phyloP scores from a whole-genome alignment of 1,284 basidiomycete species.

The Meripilus lineatus region DNA sequence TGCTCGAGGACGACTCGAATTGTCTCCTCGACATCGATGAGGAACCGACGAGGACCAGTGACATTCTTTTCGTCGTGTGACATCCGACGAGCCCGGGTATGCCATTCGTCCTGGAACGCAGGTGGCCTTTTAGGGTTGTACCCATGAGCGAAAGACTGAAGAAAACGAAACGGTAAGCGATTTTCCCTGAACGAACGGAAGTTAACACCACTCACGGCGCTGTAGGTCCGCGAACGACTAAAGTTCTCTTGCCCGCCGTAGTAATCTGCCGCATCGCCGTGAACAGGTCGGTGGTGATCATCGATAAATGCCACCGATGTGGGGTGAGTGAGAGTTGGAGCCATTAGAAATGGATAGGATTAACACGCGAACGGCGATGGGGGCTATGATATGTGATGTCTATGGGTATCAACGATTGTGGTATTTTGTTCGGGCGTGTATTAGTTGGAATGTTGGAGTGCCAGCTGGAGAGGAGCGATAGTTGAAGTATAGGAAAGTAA shows the following conservation, averaged over 20 bases:
- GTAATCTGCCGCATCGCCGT: slow-evolving; percentile 76
- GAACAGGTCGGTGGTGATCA: slow-evolving; percentile 49
- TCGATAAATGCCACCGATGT: slow-evolving; percentile 63
- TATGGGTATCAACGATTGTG: no score
- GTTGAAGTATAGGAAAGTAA: no score
- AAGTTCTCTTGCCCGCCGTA: slow-evolving; percentile 76
- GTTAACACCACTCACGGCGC: slow-evolving; percentile 50
- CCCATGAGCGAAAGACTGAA: slow-evolving; percentile 28
- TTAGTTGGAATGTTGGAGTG: no score
- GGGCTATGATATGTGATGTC: no score
- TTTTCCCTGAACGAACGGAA: slow-evolving; percentile 5
- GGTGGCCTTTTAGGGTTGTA: slow-evolving; percentile 64
- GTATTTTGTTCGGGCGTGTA: no score
- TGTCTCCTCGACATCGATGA: slow-evolving; percentile 99
- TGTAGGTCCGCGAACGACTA: slow-evolving; percentile 81
- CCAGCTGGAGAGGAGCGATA: no score
- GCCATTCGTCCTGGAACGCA: slow-evolving; percentile 71
- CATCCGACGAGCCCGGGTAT: slow-evolving; percentile 68
- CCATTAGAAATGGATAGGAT: slow-evolving; percentile 30
- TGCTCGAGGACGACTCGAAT: slow-evolving; percentile 95
- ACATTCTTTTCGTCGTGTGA: slow-evolving; percentile 82
- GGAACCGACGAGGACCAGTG: slow-evolving; percentile 77
- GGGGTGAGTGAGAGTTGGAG: slow-evolving; percentile 44
- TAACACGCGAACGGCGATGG: no score
- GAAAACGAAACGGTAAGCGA: slow-evolving; percentile 7